Conservation (phyloP, 371 early-diverging fungal genomes). For the Syncephalis plumigaleata region DNA sequence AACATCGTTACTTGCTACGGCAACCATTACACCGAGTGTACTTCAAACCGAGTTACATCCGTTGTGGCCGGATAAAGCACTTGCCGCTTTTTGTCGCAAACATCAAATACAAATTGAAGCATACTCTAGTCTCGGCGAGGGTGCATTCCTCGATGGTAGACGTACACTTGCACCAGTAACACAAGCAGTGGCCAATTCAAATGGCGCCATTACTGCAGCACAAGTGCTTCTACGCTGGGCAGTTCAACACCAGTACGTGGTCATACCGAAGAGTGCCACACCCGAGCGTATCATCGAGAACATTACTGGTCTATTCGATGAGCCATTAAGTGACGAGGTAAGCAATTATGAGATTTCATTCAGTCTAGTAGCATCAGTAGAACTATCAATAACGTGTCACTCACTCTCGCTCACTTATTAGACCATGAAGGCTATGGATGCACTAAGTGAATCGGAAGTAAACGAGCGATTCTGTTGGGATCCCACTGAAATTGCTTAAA, state of each 20-base stretch:
- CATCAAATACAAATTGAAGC: constrained; percentile 55
- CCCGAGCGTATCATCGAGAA: constrained; percentile 25
- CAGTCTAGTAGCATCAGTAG: too few relatives aligned
- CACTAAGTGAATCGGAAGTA: too few relatives aligned
- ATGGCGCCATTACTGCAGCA: constrained; percentile 14
- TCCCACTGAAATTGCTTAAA: too few relatives aligned
- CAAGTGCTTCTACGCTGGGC: constrained; percentile 38
- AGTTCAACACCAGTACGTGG: constrained; percentile 26
- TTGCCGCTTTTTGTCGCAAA: constrained; percentile 28
- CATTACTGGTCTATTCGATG: background rate
- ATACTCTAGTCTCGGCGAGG: constrained; percentile 86
- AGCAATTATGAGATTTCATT: too few relatives aligned
- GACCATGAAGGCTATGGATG: too few relatives aligned
- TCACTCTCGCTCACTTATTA: too few relatives aligned
- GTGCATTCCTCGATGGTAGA: constrained; percentile 12
- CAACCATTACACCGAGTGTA: constrained; percentile 33
- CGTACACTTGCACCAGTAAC: background rate
- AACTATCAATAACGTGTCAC: too few relatives aligned
- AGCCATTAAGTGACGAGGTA: too few relatives aligned
- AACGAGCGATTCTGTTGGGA: too few relatives aligned
- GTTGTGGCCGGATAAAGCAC: constrained; percentile 20
- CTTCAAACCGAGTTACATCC: constrained; percentile 68
- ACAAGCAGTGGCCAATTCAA: constrained; percentile 14
- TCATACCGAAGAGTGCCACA: constrained; percentile 45
- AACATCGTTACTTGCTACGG: constrained; percentile 22